Percentiles rank a stretch among this genome's conserved stretches.
These are phyloP conservation scores for Cudoniella acicularis DNA, from an alignment of 495 filamentous ascomycete species.

Conservation along the genomic window DNA sequence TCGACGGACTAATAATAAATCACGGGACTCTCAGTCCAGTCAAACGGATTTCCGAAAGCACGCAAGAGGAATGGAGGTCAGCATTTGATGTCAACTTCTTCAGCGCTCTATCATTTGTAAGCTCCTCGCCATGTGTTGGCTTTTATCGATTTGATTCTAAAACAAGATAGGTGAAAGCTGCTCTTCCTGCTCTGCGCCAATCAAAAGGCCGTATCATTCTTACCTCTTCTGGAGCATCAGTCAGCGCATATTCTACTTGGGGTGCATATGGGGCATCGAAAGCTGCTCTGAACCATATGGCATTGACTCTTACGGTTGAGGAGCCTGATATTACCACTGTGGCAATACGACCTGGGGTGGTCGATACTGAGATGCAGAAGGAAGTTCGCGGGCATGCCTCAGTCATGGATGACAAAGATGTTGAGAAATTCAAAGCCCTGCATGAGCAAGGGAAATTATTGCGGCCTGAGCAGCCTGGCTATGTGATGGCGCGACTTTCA, in stretches of 20 bases:
- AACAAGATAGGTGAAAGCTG: conserved; percentile 77
- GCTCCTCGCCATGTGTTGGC: conserved; percentile 20
- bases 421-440: conserved; percentile 64
- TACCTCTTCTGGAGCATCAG: conserved; percentile 72
- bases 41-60: conserved; percentile 60
- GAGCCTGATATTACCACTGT: conserved; percentile 74
- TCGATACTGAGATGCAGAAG: conserved; percentile 92
- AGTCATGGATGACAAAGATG: conserved; percentile 61
- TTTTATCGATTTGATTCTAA: not conserved
- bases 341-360: conserved; percentile 73
- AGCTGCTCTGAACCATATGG: conserved; percentile 83
- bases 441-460: conserved; percentile 66
- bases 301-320: conserved; percentile 67
- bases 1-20: conserved; percentile 85
- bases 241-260: conserved; percentile 69
- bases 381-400: conserved; percentile 68
- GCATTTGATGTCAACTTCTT: conserved; percentile 82
- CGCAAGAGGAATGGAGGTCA: conserved; percentile 67
- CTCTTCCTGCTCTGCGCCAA: conserved; percentile 66
- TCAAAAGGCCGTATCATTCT: conserved; percentile 68
- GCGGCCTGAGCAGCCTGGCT: conserved; percentile 77
- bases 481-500: conserved; percentile 78
- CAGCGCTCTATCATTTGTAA: conserved; percentile 72
- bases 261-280: conserved; percentile 78
- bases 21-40: conserved; percentile 81